Percentiles rank a stretch among this genome's conserved stretches.
phyloP scores from a whole-genome alignment of 331 rosid genomes.

The Acacia pycnantha region DNA sequence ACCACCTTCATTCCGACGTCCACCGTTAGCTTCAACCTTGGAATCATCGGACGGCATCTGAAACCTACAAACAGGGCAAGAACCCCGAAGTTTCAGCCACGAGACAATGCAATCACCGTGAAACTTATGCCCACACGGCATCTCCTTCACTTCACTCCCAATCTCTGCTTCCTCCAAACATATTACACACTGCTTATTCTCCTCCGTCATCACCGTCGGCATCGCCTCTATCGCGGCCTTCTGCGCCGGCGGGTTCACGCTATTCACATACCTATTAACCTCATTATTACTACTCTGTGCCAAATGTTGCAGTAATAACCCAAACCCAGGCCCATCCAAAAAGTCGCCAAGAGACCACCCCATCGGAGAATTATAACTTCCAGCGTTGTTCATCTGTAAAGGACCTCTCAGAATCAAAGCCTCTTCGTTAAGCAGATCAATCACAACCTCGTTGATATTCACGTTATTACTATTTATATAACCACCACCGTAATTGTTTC shows the following conservation, averaged over 20 bases:
- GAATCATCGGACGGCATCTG: conserved; percentile 64
- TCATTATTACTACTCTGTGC: conserved; percentile 59
- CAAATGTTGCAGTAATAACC: conserved; percentile 66
- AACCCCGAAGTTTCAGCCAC: conserved; percentile 83
- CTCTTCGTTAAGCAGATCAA: conserved; percentile 59
- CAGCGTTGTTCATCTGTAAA: conserved; percentile 29
- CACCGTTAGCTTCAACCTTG: conserved; percentile 36
- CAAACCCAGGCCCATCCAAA: conserved; percentile 71
- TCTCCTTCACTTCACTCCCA: conserved; percentile 65
- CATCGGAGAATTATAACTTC: conserved; percentile 23
- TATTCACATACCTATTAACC: conserved; percentile 53
- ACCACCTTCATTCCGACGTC: conserved; percentile 21
- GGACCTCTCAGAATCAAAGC: conserved; percentile 57
- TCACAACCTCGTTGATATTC: conserved; percentile 48
- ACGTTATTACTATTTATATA: not conserved
- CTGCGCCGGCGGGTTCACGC: conserved; percentile 75
- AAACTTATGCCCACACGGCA: conserved; percentile 87
- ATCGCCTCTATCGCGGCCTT: conserved; percentile 75
- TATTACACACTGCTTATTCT: conserved; percentile 60
- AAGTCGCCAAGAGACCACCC: conserved; percentile 73
- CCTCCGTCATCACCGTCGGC: conserved; percentile 55
- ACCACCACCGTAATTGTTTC: not conserved
- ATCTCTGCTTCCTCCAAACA: conserved; percentile 83
- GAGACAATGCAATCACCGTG: conserved; percentile 73
- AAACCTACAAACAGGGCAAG: conserved; percentile 91